These are phyloP conservation scores for Cryptococcus sp. DNA, from an alignment of 1,284 basidiomycete genomes.

Conservation along the genomic window DNA sequence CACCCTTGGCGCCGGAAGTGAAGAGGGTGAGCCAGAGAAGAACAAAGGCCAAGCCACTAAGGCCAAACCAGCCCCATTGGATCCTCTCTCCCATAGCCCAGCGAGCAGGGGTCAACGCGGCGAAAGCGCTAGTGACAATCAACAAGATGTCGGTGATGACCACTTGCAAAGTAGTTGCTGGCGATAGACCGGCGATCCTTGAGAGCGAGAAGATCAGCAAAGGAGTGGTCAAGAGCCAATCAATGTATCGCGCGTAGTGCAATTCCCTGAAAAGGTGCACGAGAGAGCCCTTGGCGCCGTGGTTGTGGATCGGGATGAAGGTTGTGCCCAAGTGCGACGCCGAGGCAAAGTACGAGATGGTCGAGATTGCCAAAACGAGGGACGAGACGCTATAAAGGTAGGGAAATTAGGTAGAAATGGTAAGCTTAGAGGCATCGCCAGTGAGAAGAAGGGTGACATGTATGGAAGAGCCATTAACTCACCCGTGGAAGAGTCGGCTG, in stretches of 20 bases:
- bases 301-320: slow-evolving; percentile 27
- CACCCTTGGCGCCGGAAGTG: slow-evolving; percentile 38
- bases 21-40: slow-evolving; percentile 40
- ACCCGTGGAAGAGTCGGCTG: slow-evolving; percentile 47
- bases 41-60: slow-evolving; percentile 37
- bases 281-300: slow-evolving; percentile 20
- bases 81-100: slow-evolving; percentile 27
- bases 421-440: background rate
- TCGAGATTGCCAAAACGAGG: slow-evolving; percentile 40
- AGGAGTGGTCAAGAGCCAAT: slow-evolving; percentile 44
- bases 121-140: slow-evolving; percentile 40
- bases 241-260: slow-evolving; percentile 40
- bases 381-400: slow-evolving; percentile 39
- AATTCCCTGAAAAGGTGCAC: slow-evolving; percentile 33
- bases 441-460: background rate
- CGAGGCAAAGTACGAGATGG: slow-evolving; percentile 45
- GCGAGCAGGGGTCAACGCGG: slow-evolving; percentile 25
- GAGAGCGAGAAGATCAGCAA: slow-evolving; percentile 38
- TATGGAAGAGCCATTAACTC: slow-evolving; percentile 6
- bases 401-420: too few relatives aligned
- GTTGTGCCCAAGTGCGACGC: slow-evolving; percentile 40
- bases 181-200: slow-evolving; percentile 41
- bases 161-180: slow-evolving; percentile 34
- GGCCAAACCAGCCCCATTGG: slow-evolving; percentile 40
- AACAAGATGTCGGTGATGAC: slow-evolving; percentile 41